These are phyloP conservation scores for Yamadazyma tumulicola DNA, from an alignment of 805 yeast species.

Conservation along the genomic window DNA sequence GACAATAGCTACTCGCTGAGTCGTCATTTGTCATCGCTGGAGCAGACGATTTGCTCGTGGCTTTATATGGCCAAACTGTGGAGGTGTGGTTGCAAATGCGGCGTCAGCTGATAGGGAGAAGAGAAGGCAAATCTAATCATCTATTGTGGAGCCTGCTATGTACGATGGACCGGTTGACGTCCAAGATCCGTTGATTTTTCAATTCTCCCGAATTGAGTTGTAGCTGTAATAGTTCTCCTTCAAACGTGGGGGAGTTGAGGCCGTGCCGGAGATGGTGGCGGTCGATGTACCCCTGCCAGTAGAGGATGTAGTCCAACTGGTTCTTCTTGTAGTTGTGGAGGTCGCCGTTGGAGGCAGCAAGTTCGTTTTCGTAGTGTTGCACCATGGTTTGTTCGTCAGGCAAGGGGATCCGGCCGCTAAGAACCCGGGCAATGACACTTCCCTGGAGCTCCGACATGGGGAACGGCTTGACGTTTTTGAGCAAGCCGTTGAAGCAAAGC, in stretches of 20 bases:
- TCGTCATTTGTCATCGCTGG: too few species aligned
- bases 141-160: background rate
- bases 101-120: too few species aligned
- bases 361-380: constrained; percentile 26
- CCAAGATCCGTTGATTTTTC: constrained; percentile 10
- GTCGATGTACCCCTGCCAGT: constrained; percentile 19
- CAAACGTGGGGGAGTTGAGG: constrained; percentile 11
- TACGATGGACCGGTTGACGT: constrained; percentile 3
- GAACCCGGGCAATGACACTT: constrained; percentile 37
- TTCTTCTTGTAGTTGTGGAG: constrained; percentile 48
- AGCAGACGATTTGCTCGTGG: too few species aligned
- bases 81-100: too few species aligned
- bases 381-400: constrained; percentile 39
- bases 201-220: constrained; percentile 6
- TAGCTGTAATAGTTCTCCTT: constrained; percentile 7
- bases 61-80: too few species aligned
- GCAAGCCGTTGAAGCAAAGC: constrained; percentile 40
- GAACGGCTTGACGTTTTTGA: constrained; percentile 46
- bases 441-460: constrained; percentile 50
- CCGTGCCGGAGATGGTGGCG: constrained; percentile 6
- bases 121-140: too few species aligned
- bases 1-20: too few species aligned
- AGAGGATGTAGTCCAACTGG: constrained; percentile 58
- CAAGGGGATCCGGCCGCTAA: constrained; percentile 39
- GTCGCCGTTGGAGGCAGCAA: constrained; percentile 17